phyloP scores from a whole-genome alignment of 1,139 yeast genomes.

The Chernovozyma aurita region DNA sequence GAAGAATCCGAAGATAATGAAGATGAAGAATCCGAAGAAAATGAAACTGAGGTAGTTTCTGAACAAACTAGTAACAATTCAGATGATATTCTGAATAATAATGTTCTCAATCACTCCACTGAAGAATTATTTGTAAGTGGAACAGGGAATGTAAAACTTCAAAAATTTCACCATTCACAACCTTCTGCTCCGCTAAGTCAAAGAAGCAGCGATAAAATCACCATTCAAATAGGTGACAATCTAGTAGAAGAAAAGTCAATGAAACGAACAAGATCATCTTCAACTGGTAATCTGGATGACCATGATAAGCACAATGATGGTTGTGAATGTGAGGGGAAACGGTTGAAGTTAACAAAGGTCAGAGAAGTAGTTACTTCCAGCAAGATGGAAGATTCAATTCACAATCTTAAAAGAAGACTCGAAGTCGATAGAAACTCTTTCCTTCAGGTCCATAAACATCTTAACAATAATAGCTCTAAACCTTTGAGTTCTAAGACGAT shows the following conservation, averaged over 20 bases:
- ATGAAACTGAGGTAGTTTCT: too few relatives aligned
- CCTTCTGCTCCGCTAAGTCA: too few relatives aligned
- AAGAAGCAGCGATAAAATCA: too few relatives aligned
- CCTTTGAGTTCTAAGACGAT: conserved; percentile 7
- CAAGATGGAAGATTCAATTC: neutral
- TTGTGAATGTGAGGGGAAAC: neutral
- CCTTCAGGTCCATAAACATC: neutral
- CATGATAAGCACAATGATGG: neutral
- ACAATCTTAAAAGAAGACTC: too few relatives aligned
- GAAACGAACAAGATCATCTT: neutral
- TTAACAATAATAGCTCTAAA: neutral
- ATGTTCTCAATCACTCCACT: too few relatives aligned
- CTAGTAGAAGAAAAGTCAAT: neutral
- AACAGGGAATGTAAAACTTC: neutral
- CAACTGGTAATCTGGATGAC: neutral
- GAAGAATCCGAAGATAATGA: conserved; percentile 5
- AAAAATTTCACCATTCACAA: neutral
- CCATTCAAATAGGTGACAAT: too few relatives aligned
- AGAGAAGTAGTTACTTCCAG: neutral
- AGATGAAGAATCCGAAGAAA: neutral
- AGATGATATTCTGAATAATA: too few relatives aligned
- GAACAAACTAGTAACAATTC: too few relatives aligned
- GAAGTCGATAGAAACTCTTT: neutral
- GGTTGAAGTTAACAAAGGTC: neutral
- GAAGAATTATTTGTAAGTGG: neutral